phyloP scores from a whole-genome alignment of 2,329 filamentous ascomycete species.

The Nothopassalora personata region DNA sequence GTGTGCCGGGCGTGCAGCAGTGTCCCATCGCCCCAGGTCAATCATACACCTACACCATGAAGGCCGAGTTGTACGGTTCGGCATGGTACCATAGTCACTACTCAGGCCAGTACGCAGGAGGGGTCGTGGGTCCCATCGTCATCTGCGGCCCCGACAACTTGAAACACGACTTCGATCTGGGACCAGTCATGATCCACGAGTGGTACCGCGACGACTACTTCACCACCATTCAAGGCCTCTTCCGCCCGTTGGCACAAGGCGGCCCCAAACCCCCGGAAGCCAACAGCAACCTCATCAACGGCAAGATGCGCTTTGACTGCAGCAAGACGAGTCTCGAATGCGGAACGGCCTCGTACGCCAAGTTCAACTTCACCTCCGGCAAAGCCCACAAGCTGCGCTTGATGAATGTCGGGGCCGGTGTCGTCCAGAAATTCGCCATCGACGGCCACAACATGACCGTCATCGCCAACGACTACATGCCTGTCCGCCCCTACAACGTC shows the following conservation, averaged over 20 bases:
- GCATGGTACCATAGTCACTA: conserved; percentile 55
- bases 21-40: conserved; percentile 19
- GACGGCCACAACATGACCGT: conserved; percentile 40
- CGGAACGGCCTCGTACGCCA: conserved; percentile 18
- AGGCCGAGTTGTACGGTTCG: conserved; percentile 43
- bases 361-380: conserved; percentile 35
- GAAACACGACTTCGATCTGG: conserved; percentile 59
- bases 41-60: conserved; percentile 16
- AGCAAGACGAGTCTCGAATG: conserved; percentile 20
- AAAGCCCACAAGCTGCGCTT: conserved; percentile 39
- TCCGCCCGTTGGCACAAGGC: conserved; percentile 22
- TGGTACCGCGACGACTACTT: conserved; percentile 39
- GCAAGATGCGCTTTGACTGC: conserved; percentile 24
- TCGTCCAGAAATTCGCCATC: conserved; percentile 42
- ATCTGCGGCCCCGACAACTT: conserved; percentile 55
- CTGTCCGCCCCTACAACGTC: conserved; percentile 37
- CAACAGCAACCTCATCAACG: conserved; percentile 12
- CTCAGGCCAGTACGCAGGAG: conserved; percentile 50
- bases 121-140: conserved; percentile 54
- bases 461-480: conserved; percentile 40
- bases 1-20: conserved; percentile 19
- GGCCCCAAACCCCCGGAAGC: conserved; percentile 19
- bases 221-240: conserved; percentile 7
- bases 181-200: conserved; percentile 54
- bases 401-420: conserved; percentile 39